Evolutionary conservation across 1,284 basidiomycete genomes (phyloP).

Genomic region (Pascua sp.): DNA sequence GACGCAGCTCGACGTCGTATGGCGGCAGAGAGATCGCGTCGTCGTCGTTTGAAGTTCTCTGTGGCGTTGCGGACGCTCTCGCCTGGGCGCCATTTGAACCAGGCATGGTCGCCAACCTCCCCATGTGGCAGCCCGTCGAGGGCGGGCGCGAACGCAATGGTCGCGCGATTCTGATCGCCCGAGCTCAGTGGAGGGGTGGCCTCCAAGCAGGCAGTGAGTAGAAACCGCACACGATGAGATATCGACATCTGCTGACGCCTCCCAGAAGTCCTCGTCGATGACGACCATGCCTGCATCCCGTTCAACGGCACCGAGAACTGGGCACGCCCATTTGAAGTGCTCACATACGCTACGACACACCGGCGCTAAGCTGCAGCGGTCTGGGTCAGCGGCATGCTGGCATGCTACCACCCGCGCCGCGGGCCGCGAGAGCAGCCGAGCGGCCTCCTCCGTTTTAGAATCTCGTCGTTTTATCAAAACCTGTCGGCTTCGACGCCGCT

Average conservation of each 20-base stretch:
- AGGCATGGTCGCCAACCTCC: conserved; percentile 29
- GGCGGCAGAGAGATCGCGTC: conserved; percentile 36
- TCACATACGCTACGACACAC: conserved; percentile 19
- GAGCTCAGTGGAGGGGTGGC: conserved; percentile 37
- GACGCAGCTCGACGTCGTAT: conserved; percentile 39
- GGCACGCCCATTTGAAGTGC: conserved; percentile 42
- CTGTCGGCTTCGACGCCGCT: too few species aligned
- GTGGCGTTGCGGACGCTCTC: conserved; percentile 36
- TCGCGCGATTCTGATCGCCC: conserved; percentile 35
- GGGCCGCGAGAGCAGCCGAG: too few species aligned
- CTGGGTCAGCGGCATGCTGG: too few species aligned
- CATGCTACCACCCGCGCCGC: too few species aligned
- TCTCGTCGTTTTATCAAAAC: too few species aligned
- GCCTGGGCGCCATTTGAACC: conserved; percentile 43
- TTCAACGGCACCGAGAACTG: conserved; percentile 42
- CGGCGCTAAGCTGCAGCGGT: too few species aligned
- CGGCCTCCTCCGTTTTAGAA: too few species aligned
- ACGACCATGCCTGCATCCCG: conserved; percentile 45
- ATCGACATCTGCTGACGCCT: conserved; percentile 3
- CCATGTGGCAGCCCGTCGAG: conserved; percentile 43
- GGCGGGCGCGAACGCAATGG: conserved; percentile 43
- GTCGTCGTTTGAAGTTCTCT: conserved; percentile 42
- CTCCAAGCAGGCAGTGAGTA: conserved; percentile 43
- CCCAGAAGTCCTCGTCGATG: conserved; percentile 38
- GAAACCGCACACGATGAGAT: neutral